Base-by-base conservation (phyloP, 768 basidiomycete species). In the Termitomyces heimii region DNA sequence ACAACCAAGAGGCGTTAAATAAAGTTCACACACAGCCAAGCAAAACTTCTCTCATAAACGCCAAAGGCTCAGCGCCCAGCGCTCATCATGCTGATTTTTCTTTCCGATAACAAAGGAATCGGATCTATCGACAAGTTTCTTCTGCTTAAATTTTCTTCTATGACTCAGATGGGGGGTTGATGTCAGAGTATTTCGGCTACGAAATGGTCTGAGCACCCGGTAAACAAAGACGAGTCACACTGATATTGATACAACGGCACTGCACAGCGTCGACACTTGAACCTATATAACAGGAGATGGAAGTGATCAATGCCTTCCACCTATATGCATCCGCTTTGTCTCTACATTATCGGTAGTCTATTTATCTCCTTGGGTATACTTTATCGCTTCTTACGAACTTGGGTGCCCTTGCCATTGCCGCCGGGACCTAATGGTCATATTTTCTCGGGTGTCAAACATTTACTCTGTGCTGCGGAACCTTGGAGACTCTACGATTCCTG, bases 401-500 rank as follows among this genome's bases (percentile, higher is more conserved):
- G 18, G 39, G n/a, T 18, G 14, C 46, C 43, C 28, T 54, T 67
- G n/a, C 61, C 63, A 7, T 55, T 68, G 18, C 67, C 70, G 18
- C 70, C 70, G 31, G 70, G 68, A 12, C 70, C 70, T 50, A 56
- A 51, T 24, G 67, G 65, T 16, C 39, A 20, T 18, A 39, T 64
- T 18, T 39, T 70, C n/a, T 57, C 56, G 13, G 70, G 70, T 20
- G 63, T 70, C n/a, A 60, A 60, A 51, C 42, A 61, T 20, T 24
- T 64, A 16, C 61, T 70, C 13, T 64, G 63, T 10, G 48, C 53
- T 16, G 43, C 60, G 4, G 65, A 65, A n/a, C 64, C 67, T 5
- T 71, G 70, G 70, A 69, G 63, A 51, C 66, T 66, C 4, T 71
- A 71, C 49, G 57, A 62, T 3, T 29, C 53, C 8, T 71, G 70